Conservation (phyloP, 2,329 filamentous ascomycete species). For the Albifimbria verrucaria region DNA sequence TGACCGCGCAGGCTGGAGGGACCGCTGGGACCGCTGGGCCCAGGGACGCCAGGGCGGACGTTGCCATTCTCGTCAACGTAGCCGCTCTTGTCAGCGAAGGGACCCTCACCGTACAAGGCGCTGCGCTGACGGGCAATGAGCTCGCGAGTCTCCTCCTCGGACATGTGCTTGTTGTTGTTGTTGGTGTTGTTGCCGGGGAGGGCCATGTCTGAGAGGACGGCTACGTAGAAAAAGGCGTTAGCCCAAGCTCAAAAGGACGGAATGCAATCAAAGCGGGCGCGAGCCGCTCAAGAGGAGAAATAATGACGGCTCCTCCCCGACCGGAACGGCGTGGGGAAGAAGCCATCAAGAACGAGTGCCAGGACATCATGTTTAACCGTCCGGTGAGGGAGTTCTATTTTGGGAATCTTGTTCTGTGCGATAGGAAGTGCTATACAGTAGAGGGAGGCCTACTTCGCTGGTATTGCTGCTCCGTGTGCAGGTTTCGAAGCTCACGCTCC, state of each 20-base stretch:
- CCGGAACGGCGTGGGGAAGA: constrained; percentile 12
- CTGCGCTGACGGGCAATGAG: constrained; percentile 94
- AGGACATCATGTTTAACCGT: constrained; percentile 14
- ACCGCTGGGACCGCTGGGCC: constrained; percentile 59
- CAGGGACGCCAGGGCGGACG: constrained; percentile 63
- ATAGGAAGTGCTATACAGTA: constrained; percentile 62
- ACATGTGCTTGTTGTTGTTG: constrained; percentile 71
- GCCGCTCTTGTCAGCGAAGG: constrained; percentile 63
- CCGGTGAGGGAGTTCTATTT: constrained; percentile 31
- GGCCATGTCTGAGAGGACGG: constrained; percentile 45
- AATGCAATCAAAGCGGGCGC: constrained; percentile 20
- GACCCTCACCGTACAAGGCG: constrained; percentile 80
- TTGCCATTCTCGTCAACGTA: constrained; percentile 67
- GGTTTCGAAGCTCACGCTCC: constrained; percentile 98
- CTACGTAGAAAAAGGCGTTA: constrained; percentile 42
- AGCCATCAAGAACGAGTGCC: constrained; percentile 19
- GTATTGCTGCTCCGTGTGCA: constrained; percentile 99
- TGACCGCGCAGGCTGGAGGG: constrained; percentile 66
- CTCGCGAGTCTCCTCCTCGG: constrained; percentile 92
- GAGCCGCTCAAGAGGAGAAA: neutral
- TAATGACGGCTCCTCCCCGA: neutral
- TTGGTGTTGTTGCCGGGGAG: constrained; percentile 14
- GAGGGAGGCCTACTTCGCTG: constrained; percentile 94
- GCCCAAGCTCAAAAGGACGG: constrained; percentile 28
- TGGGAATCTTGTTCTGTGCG: constrained; percentile 28